Evolutionary conservation across 176 grass and related monocot genomes (phyloP), one percentile per base, ranked within the genome.

Genomic region (Bromus sterilis): DNA sequence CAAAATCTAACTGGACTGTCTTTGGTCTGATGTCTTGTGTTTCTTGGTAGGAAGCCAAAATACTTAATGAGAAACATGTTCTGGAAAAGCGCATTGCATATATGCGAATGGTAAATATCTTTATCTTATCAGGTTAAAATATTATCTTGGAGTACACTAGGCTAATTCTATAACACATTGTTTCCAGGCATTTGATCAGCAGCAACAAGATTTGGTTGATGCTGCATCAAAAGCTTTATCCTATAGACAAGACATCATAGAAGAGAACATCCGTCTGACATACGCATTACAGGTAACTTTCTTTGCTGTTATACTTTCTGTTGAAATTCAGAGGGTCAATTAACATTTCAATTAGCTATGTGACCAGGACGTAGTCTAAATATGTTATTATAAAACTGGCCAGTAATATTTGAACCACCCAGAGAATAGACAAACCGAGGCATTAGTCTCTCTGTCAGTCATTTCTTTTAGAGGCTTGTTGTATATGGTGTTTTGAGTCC

Each of bases 171-270:
- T 66, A 65, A 66, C 13, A 4, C 18, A 13, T 46, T 28, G 8
- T 37, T 60, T 74, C 16, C 84, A 95, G 93, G 96, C 89, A 71
- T 99, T 99, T 49, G 96, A 99, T 85, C 88, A 95, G 56, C 91
- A 99, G 86, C 96, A 99, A 76, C 93, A 95, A 77, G 96, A 95
- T 82, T 93, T 99, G 82, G 93, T 99, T 74, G 93, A 95, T 90
- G 91, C 96, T 64, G 91, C 96, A 77, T 99, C 96, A 7, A 93
- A 95, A 89, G 96, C 96, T 84, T 89, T 99, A 83, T 99, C 96
- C 51, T 99, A 99, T 74, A 93, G 93, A 76, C 96, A 99, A 83
- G 93, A 93, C 71, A 95, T 99, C 73, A 90, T 99, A 4, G 96
- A 99, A 84, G 96, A 99, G 87, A 95, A 99, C 79, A 95, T 99